Evolutionary conservation across 2,329 filamentous ascomycete genomes (phyloP).

Genomic region (Alternaria postmessia): DNA sequence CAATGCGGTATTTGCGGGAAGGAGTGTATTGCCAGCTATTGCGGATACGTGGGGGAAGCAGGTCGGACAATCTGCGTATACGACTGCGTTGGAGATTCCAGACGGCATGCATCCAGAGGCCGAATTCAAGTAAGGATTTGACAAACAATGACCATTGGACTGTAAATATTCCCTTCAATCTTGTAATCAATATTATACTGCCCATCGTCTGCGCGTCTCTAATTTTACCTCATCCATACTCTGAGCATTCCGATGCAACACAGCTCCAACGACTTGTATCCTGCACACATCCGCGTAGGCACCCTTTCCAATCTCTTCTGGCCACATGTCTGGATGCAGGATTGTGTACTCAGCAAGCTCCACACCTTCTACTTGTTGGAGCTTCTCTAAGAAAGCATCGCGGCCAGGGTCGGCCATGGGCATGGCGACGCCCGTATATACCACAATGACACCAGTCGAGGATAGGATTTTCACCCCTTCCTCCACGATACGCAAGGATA

Average conservation of each 20-base stretch:
- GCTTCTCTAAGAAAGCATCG: conserved; percentile 28
- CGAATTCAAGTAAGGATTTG: conserved; percentile 30
- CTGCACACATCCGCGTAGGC: conserved; percentile 35
- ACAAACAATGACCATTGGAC: background rate
- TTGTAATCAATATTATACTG: background rate
- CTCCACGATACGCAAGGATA: conserved; percentile 31
- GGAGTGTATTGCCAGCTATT: conserved; percentile 37
- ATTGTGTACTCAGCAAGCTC: conserved; percentile 30
- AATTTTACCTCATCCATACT: background rate
- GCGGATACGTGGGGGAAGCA: conserved; percentile 35
- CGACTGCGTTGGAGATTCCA: conserved; percentile 41
- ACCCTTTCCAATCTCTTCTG: conserved; percentile 34
- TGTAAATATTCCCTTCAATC: background rate
- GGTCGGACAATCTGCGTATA: conserved; percentile 37
- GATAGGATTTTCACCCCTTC: conserved; percentile 30
- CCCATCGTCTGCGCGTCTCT: conserved; percentile 3
- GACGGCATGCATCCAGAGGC: conserved; percentile 46
- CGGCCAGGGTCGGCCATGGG: conserved; percentile 22
- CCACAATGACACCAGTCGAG: conserved; percentile 23
- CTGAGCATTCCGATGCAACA: conserved; percentile 16
- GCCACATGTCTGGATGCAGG: conserved; percentile 36
- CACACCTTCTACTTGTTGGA: conserved; percentile 21
- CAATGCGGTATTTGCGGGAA: conserved; percentile 34
- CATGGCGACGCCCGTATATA: conserved; percentile 36
- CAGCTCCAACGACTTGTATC: conserved; percentile 35